These are phyloP conservation scores for Chlamydomonas eustigma DNA, from an alignment of 139 green algal species.

Conservation along the genomic window DNA sequence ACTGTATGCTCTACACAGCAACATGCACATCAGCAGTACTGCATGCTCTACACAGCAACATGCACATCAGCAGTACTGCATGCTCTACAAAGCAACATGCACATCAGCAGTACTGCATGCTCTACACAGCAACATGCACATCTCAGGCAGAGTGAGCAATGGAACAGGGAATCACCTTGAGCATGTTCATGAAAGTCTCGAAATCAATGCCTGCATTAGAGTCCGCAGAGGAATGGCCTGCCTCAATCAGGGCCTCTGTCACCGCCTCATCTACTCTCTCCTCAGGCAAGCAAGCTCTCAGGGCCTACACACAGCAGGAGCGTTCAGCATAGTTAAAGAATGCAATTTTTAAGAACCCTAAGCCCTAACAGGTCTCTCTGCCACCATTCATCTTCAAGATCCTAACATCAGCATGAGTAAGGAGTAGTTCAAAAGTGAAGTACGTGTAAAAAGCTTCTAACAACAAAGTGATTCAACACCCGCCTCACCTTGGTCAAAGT, in stretches of 20 bases:
- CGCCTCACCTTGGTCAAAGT: constrained; percentile 15
- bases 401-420: no score
- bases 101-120: neutral
- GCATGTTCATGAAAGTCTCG: constrained; percentile 32
- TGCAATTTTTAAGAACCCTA: no score
- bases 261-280: neutral
- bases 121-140: neutral
- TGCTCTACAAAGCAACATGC: neutral
- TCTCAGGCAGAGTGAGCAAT: neutral
- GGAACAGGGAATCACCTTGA: constrained; percentile 17
- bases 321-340: no score
- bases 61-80: neutral
- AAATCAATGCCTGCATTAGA: constrained; percentile 33
- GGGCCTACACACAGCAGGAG: constrained; percentile 29
- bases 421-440: no score
- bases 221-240: neutral
- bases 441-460: no score
- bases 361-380: no score
- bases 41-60: neutral
- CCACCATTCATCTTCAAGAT: no score
- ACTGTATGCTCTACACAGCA: neutral
- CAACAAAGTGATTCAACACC: no score
- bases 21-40: neutral
- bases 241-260: neutral
- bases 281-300: constrained; percentile 18